These are phyloP conservation scores for Goffeauzyma gilvescens DNA, from an alignment of 768 basidiomycete species.

Conservation along the genomic window DNA sequence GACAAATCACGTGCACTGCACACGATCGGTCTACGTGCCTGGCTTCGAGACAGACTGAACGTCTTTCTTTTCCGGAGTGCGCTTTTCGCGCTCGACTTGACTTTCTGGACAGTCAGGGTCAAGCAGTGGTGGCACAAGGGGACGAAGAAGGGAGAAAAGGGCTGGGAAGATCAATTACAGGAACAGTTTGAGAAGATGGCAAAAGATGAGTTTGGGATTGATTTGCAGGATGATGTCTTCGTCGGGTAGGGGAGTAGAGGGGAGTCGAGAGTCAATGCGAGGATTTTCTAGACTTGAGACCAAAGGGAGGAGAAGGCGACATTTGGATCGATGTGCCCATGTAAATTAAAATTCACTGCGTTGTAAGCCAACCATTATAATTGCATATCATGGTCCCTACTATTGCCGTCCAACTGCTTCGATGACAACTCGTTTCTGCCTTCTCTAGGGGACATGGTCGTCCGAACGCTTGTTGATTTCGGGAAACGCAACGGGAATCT, in stretches of 20 bases:
- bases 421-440: too few relatives aligned
- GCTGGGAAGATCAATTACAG: constrained; percentile 70
- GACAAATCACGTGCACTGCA: background rate
- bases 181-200: constrained; percentile 50
- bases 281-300: background rate
- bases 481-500: too few relatives aligned
- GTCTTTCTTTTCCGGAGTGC: constrained; percentile 46
- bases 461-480: too few relatives aligned
- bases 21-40: constrained; percentile 31
- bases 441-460: too few relatives aligned
- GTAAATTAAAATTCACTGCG: background rate
- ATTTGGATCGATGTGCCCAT: background rate
- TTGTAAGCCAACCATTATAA: background rate
- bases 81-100: constrained; percentile 51
- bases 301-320: too few relatives aligned
- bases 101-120: constrained; percentile 47
- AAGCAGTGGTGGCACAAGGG: constrained; percentile 32
- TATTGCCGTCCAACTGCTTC: too few relatives aligned
- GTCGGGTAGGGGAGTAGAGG: constrained; percentile 16
- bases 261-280: background rate
- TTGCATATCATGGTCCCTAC: too few relatives aligned
- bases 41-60: constrained; percentile 30
- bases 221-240: constrained; percentile 45
- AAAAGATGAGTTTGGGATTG: constrained; percentile 59
- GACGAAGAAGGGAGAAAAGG: constrained; percentile 29